Evolutionary conservation across 1,284 basidiomycete species (phyloP).

Genomic region (Boletus semigastroideus): DNA sequence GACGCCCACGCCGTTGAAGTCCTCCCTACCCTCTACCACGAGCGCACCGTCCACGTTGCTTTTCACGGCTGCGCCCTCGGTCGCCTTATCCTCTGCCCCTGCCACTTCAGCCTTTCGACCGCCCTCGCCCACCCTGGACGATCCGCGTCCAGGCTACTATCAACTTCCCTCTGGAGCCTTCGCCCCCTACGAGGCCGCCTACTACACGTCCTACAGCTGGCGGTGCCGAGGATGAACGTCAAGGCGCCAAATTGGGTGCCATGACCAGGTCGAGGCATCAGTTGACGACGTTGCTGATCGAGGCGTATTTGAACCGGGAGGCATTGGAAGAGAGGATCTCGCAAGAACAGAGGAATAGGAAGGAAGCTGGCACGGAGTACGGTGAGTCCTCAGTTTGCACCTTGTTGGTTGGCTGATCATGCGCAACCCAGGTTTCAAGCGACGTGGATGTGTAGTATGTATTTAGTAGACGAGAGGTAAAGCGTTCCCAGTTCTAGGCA

Average conservation of each 20-base stretch:
- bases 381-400: conserved; percentile 42
- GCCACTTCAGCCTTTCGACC: conserved; percentile 75
- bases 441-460: conserved; percentile 14
- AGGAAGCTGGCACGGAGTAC: conserved; percentile 85
- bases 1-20: conserved; percentile 9
- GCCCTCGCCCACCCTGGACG: conserved; percentile 73
- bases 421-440: conserved; percentile 41
- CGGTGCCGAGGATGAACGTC: conserved; percentile 72
- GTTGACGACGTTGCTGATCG: conserved; percentile 69
- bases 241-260: conserved; percentile 69
- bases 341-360: conserved; percentile 74
- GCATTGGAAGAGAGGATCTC: conserved; percentile 82
- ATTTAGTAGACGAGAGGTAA: conserved; percentile 12
- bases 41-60: conserved; percentile 3
- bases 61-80: conserved; percentile 2
- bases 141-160: conserved; percentile 89
- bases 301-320: too few species aligned
- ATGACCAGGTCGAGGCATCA: conserved; percentile 74
- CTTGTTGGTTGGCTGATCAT: conserved; percentile 13
- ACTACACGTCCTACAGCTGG: conserved; percentile 67
- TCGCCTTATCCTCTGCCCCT: conserved; percentile 67
- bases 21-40: neutral
- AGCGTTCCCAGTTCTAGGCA: too few species aligned
- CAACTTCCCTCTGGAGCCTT: conserved; percentile 78
- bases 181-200: conserved; percentile 75